A percentile compares a stretch with the other conserved stretches of the same genome.
These are phyloP conservation scores for Nemania bipapillata DNA, from an alignment of 2,329 filamentous ascomycete species.

Conservation along the genomic window DNA sequence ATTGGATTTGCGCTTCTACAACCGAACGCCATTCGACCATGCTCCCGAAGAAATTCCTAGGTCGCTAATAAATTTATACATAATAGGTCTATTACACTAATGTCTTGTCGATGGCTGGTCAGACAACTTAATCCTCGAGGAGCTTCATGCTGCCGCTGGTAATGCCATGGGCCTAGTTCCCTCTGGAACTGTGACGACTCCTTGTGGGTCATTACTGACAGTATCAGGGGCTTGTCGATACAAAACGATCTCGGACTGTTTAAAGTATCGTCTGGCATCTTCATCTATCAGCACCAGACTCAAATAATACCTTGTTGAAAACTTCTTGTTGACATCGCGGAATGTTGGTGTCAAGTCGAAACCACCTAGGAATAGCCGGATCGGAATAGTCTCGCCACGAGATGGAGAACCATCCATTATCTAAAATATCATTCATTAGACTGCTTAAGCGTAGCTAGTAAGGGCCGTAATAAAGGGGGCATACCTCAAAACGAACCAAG, in stretches of 20 bases:
- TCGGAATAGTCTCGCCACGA: conserved; percentile 92
- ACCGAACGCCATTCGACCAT: conserved; percentile 49
- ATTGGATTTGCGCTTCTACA: conserved; percentile 37
- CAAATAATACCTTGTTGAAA: conserved; percentile 96
- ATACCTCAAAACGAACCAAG: conserved; percentile 90
- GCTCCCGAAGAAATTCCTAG: conserved; percentile 39
- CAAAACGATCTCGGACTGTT: conserved; percentile 97
- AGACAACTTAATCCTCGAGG: conserved; percentile 1
- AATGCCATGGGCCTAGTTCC: conserved; percentile 44
- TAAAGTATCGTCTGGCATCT: conserved; percentile 97
- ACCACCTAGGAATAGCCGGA: conserved; percentile 93
- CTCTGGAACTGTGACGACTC: conserved; percentile 57
- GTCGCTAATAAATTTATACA: conserved; percentile 46
- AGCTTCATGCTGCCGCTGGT: conserved; percentile 42
- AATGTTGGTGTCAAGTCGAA: conserved; percentile 98
- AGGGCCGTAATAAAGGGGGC: background rate
- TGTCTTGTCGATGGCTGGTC: conserved; percentile 11
- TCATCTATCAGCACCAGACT: conserved; percentile 96
- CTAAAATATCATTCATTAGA: conserved; percentile 54
- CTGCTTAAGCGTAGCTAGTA: background rate
- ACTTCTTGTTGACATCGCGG: conserved; percentile 99
- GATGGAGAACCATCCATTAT: conserved; percentile 99
- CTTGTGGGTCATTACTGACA: conserved; percentile 59
- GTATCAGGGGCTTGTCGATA: conserved; percentile 81
- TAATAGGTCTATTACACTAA: conserved; percentile 24